These are phyloP conservation scores for Hymenoscyphus occultus DNA, from an alignment of 2,329 filamentous ascomycete genomes.

Conservation along the genomic window DNA sequence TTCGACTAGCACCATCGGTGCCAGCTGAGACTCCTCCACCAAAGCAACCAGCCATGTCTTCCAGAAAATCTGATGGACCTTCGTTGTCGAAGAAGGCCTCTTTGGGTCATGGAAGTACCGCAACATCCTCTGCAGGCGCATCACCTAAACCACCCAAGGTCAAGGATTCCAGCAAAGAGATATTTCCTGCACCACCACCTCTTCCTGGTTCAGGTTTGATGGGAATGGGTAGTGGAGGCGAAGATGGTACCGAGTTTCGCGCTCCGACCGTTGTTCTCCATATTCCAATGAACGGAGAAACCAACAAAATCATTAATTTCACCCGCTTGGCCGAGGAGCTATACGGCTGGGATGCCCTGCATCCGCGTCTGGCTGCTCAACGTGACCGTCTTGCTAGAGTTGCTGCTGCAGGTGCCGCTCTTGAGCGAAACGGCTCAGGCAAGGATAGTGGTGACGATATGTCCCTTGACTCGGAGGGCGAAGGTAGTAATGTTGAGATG, in stretches of 20 bases:
- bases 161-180: slow-evolving; percentile 43
- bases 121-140: slow-evolving; percentile 49
- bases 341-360: slow-evolving; percentile 91
- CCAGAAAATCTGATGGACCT: slow-evolving; percentile 22
- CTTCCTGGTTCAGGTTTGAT: slow-evolving; percentile 62
- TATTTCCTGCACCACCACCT: slow-evolving; percentile 46
- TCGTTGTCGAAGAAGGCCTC: slow-evolving; percentile 36
- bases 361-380: slow-evolving; percentile 85
- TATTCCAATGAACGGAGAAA: slow-evolving; percentile 75
- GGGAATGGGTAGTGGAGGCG: slow-evolving; percentile 45
- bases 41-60: slow-evolving; percentile 21
- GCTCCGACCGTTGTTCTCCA: slow-evolving; percentile 80
- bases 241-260: slow-evolving; percentile 53
- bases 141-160: slow-evolving; percentile 54
- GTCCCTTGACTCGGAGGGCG: slow-evolving; percentile 68
- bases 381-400: slow-evolving; percentile 84
- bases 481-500: slow-evolving; percentile 88
- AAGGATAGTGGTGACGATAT: slow-evolving; percentile 77
- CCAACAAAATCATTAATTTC: slow-evolving; percentile 93
- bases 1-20: slow-evolving; percentile 28
- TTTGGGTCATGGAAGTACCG: slow-evolving; percentile 45
- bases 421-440: slow-evolving; percentile 71
- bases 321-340: slow-evolving; percentile 88
- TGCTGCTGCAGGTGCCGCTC: slow-evolving; percentile 78
- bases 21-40: slow-evolving; percentile 18